A percentile compares a stretch with the other conserved stretches of the same genome.
phyloP scores from a whole-genome alignment of 192 early-diverging fungal genomes.

The Backusella tuberculispora region DNA sequence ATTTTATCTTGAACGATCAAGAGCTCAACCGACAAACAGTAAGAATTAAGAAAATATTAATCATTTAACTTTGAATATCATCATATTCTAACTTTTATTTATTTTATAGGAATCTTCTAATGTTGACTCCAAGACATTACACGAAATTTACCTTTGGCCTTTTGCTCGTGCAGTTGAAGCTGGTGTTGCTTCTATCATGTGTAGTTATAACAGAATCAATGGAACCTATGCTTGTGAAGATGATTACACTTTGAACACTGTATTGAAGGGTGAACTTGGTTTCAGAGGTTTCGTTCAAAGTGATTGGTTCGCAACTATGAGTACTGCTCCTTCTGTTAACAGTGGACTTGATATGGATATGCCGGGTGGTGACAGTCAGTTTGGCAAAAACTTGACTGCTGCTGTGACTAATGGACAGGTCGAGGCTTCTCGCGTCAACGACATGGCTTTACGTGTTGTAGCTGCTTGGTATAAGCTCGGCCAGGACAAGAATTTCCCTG shows the following conservation, averaged over 20 bases:
- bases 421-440: neutral
- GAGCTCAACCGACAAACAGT: slow-evolving; percentile 27
- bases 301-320: slow-evolving; percentile 54
- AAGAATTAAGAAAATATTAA: neutral
- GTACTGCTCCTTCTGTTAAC: slow-evolving; percentile 19
- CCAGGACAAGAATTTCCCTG: slow-evolving; percentile 11
- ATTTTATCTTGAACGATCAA: slow-evolving; percentile 40
- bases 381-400: slow-evolving; percentile 22
- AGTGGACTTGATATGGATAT: slow-evolving; percentile 64
- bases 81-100: neutral
- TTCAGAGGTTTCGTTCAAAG: slow-evolving; percentile 58
- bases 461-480: slow-evolving; percentile 23
- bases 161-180: slow-evolving; percentile 58
- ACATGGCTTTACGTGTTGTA: slow-evolving; percentile 26
- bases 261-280: slow-evolving; percentile 54
- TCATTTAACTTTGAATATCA: no score
- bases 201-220: slow-evolving; percentile 67
- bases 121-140: slow-evolving; percentile 58
- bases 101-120: slow-evolving; percentile 39
- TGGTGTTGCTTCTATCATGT: slow-evolving; percentile 64
- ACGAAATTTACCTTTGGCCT: slow-evolving; percentile 63
- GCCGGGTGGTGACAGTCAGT: slow-evolving; percentile 46
- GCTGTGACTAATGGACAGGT: slow-evolving; percentile 21
- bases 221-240: slow-evolving; percentile 58
- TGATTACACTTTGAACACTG: slow-evolving; percentile 38